A percentile compares a stretch with the other conserved stretches of the same genome.
Conservation (phyloP, 1,139 yeast genomes). For the Diutina ranongensis region DNA sequence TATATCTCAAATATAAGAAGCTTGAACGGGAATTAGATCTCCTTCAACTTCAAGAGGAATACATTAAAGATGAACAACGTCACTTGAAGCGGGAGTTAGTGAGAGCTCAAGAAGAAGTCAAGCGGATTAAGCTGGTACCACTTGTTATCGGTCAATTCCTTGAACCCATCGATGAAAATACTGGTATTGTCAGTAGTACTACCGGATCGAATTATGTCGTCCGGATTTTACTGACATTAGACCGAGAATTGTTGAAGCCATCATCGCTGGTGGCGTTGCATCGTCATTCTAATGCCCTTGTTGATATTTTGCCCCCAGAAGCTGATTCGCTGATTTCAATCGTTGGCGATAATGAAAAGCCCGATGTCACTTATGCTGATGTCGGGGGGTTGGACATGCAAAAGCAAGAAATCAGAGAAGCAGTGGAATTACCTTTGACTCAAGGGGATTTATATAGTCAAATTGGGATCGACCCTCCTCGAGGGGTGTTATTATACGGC, state of each 20-base stretch:
- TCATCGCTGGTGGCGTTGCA: slow-evolving; percentile 94
- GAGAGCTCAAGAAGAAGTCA: slow-evolving; percentile 97
- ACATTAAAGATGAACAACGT: slow-evolving; percentile 95
- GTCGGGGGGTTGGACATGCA: slow-evolving; percentile 99
- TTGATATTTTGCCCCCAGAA: slow-evolving; percentile 95
- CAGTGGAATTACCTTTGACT: slow-evolving; percentile 88
- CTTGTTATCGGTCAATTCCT: slow-evolving; percentile 95
- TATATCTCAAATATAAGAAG: slow-evolving; percentile 73
- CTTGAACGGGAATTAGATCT: slow-evolving; percentile 84
- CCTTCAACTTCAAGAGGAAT: slow-evolving; percentile 81
- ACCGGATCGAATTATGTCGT: slow-evolving; percentile 98
- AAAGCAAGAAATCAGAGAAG: slow-evolving; percentile 96
- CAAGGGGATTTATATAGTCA: slow-evolving; percentile 94
- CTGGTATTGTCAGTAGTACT: slow-evolving; percentile 94
- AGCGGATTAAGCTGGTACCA: slow-evolving; percentile 94
- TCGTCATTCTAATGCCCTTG: slow-evolving; percentile 95
- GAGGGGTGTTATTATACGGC: slow-evolving; percentile 94
- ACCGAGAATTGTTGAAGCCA: slow-evolving; percentile 88
- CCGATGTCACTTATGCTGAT: slow-evolving; percentile 83
- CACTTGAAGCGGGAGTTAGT: slow-evolving; percentile 88
- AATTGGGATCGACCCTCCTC: slow-evolving; percentile 97
- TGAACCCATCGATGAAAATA: slow-evolving; percentile 93
- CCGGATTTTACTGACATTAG: slow-evolving; percentile 84
- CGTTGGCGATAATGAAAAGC: slow-evolving; percentile 88
- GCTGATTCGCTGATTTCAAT: slow-evolving; percentile 95